Conservation (phyloP, 1,284 basidiomycete species). For the Boletus austroedulis region DNA sequence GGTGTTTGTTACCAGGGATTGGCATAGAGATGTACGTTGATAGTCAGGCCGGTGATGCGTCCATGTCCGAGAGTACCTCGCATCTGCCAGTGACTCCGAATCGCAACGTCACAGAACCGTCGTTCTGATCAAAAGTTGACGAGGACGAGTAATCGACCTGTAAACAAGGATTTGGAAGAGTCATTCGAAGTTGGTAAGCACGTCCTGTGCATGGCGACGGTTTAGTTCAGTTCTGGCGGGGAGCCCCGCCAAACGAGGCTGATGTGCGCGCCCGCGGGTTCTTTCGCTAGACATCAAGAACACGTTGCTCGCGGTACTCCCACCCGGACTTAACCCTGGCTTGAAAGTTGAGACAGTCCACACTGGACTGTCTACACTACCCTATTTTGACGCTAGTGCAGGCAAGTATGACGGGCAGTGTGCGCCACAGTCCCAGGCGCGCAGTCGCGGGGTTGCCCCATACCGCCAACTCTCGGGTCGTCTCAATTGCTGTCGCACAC, state of each 20-base stretch:
- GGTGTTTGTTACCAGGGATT: not conserved
- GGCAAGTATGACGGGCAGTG: too few species aligned
- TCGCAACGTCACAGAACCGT: not conserved
- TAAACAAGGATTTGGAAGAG: not conserved
- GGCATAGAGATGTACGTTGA: not conserved
- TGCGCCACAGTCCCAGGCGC: not conserved
- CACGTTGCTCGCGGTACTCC: not conserved
- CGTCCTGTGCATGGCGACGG: not conserved
- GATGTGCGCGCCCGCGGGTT: not conserved
- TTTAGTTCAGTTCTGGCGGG: constrained; percentile 3
- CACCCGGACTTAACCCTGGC: constrained; percentile 12
- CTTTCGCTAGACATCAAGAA: too few species aligned
- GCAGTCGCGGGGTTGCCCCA: not conserved
- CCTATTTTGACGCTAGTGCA: constrained; percentile 1
- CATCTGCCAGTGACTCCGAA: not conserved
- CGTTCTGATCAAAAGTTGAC: not conserved
- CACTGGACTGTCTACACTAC: not conserved
- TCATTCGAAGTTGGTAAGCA: not conserved
- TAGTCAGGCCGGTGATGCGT: not conserved
- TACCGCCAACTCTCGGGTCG: constrained; percentile 7
- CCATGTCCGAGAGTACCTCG: not conserved
- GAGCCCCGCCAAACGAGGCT: constrained; percentile 2
- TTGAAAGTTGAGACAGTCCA: constrained; percentile 3
- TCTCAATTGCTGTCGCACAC: constrained; percentile 8
- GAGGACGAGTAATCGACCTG: constrained; percentile 4